Conservation (phyloP, 441 rosid species). For the Corymbia calophylla region DNA sequence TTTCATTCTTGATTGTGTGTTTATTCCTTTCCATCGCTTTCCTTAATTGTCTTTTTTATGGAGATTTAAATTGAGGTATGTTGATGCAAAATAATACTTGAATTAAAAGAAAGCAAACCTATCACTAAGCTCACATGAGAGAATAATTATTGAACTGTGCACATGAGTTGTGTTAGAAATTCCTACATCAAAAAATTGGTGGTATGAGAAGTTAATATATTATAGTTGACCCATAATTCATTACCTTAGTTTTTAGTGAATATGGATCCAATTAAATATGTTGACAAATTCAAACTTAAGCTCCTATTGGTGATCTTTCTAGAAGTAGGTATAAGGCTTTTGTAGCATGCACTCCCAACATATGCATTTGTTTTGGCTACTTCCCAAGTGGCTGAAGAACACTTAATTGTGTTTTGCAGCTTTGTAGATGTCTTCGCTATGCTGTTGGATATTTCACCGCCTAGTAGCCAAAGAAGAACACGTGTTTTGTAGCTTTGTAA, state of each 20-base stretch:
- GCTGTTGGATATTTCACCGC: conserved; percentile 39
- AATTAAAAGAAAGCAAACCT: no score
- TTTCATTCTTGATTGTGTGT: no score
- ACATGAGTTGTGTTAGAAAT: background rate
- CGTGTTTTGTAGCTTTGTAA: conserved; percentile 36
- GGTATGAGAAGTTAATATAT: background rate
- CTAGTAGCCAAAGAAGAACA: conserved; percentile 31
- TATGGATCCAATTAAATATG: background rate
- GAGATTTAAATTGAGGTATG: no score
- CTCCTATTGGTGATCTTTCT: background rate
- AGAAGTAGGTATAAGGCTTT: background rate
- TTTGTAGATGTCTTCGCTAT: conserved; percentile 43
- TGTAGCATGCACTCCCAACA: background rate
- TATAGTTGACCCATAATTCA: no score
- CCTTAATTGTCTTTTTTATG: no score
- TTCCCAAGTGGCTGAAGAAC: conserved; percentile 29
- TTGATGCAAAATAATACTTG: no score
- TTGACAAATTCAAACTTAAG: background rate
- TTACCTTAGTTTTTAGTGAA: no score
- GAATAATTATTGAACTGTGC: background rate
- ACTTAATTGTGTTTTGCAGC: conserved; percentile 39
- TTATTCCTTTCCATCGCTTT: no score
- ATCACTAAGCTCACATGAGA: no score
- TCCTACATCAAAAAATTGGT: background rate
- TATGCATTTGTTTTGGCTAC: conserved; percentile 24